Percentiles rank a stretch among this genome's conserved stretches.
These are phyloP conservation scores for Lentinula aciculospora DNA, from an alignment of 768 basidiomycete genomes.

Conservation along the genomic window DNA sequence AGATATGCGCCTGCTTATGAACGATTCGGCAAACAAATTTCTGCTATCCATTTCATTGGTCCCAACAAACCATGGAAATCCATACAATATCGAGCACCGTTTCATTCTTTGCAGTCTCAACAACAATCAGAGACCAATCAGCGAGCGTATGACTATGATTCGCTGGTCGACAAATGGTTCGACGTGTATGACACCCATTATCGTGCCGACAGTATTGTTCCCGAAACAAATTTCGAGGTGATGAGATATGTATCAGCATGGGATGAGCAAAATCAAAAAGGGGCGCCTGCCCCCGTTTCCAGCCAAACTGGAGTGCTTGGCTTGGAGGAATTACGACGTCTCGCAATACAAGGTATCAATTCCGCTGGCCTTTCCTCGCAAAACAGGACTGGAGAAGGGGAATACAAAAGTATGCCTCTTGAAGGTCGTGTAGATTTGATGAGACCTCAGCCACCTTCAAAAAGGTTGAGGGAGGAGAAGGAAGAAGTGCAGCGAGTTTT, in stretches of 20 bases:
- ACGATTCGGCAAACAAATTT: conserved; percentile 84
- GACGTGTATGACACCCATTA: conserved; percentile 85
- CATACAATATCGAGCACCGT: conserved; percentile 63
- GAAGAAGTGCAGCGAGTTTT: conserved; percentile 4
- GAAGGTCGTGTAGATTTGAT: conserved; percentile 88
- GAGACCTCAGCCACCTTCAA: conserved; percentile 39
- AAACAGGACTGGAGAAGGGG: conserved; percentile 45
- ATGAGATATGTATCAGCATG: conserved; percentile 70
- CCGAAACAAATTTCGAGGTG: conserved; percentile 50
- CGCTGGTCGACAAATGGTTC: conserved; percentile 89
- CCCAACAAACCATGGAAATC: conserved; percentile 93
- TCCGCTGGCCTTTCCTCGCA: conserved; percentile 17
- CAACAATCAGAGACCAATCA: conserved; percentile 27
- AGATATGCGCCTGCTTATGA: conserved; percentile 97
- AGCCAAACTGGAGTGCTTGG: conserved; percentile 33
- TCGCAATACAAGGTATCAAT: conserved; percentile 56
- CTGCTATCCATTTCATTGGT: conserved; percentile 91
- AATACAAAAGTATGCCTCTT: conserved; percentile 77
- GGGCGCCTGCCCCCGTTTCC: conserved; percentile 13
- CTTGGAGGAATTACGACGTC: conserved; percentile 58
- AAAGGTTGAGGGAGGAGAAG: conserved; percentile 10
- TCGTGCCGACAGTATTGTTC: conserved; percentile 47
- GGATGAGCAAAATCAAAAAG: conserved; percentile 40
- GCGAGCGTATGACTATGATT: conserved; percentile 67
- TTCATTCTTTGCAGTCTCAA: conserved; percentile 26